Percentiles rank a stretch among this genome's conserved stretches.
phyloP scores from a whole-genome alignment of 495 filamentous ascomycete species.

The Xylaria telfairii region DNA sequence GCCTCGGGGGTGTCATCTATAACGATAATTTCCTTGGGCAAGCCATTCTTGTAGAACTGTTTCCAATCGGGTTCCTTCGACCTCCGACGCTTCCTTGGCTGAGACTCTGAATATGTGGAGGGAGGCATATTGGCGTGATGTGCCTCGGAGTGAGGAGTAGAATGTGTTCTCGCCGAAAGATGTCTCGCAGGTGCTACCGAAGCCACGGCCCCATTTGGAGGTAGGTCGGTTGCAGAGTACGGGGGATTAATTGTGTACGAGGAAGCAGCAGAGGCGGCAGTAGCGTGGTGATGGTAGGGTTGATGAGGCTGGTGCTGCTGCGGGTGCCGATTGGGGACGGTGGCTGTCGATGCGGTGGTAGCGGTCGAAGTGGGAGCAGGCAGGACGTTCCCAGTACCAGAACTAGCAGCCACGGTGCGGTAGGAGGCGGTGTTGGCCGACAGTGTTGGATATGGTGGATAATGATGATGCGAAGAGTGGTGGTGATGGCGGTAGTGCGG shows the following conservation, averaged over 20 bases:
- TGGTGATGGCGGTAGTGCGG: conserved; percentile 60
- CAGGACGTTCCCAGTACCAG: conserved; percentile 44
- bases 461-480: conserved; percentile 73
- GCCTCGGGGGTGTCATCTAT: conserved; percentile 89
- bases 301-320: conserved; percentile 36
- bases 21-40: conserved; percentile 92
- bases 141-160: conserved; percentile 37
- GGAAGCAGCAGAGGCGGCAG: conserved; percentile 36
- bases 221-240: conserved; percentile 28
- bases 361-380: conserved; percentile 55
- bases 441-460: conserved; percentile 52
- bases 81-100: conserved; percentile 60
- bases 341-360: conserved; percentile 46
- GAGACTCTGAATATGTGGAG: conserved; percentile 31
- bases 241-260: conserved; percentile 40
- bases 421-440: conserved; percentile 52
- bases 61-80: conserved; percentile 81
- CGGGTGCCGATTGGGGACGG: conserved; percentile 38
- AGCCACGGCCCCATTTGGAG: conserved; percentile 47
- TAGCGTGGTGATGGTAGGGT: conserved; percentile 9
- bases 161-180: conserved; percentile 39
- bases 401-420: conserved; percentile 49
- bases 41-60: conserved; percentile 89
- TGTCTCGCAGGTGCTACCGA: conserved; percentile 41
- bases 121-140: conserved; percentile 45